Evolutionary conservation across 2,329 filamentous ascomycete genomes (phyloP).

Genomic region (Pseudopithomyces chartarum): DNA sequence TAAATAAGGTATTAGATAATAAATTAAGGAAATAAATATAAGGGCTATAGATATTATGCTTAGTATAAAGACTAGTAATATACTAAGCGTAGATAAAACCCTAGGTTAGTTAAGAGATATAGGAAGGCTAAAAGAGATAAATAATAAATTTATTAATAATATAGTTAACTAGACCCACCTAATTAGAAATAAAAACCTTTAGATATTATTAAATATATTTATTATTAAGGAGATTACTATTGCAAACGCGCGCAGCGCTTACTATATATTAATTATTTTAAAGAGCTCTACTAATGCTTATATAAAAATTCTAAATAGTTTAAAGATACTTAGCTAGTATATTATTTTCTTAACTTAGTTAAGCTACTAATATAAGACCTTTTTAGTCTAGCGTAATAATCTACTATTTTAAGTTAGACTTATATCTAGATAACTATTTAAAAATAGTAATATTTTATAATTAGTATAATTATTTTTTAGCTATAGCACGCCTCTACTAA

Average conservation of each 20-base stretch:
- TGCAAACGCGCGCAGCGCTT: constrained; percentile 1
- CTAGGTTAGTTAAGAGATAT: constrained; percentile 1
- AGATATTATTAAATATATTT: background rate
- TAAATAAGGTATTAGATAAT: too few relatives aligned
- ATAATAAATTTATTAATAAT: constrained; percentile 1
- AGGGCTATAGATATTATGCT: background rate
- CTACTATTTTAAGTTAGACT: too few relatives aligned
- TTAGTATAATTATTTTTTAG: too few relatives aligned
- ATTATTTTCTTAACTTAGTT: background rate
- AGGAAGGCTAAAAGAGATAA: constrained; percentile 5
- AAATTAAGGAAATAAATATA: too few relatives aligned
- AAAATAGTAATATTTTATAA: too few relatives aligned
- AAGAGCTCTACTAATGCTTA: background rate
- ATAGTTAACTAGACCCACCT: background rate
- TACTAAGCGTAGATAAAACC: background rate
- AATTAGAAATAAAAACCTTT: too few relatives aligned
- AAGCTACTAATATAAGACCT: background rate
- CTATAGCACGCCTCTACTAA: too few relatives aligned
- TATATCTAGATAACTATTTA: too few relatives aligned
- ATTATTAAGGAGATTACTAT: background rate
- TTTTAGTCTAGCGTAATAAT: background rate
- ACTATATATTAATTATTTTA: constrained; percentile 1
- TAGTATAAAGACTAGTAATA: constrained; percentile 2
- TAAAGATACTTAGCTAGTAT: background rate
- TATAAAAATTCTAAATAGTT: constrained; percentile 1